These are phyloP conservation scores for Yarrowia sp. DNA, from an alignment of 805 yeast species.

Conservation along the genomic window DNA sequence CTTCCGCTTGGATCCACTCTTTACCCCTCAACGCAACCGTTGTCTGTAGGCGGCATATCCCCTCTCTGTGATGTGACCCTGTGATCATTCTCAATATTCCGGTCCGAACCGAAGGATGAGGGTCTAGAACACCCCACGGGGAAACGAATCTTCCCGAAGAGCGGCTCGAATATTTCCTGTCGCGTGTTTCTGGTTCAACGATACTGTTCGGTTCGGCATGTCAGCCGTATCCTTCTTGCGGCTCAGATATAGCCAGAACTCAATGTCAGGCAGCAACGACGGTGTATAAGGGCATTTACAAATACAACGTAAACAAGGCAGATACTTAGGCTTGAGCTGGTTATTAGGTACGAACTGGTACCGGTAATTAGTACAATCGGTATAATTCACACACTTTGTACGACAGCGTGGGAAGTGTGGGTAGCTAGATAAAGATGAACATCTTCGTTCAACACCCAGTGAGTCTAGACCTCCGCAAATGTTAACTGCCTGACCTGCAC, in stretches of 20 bases:
- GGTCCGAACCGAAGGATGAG: background rate
- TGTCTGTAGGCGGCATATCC: background rate
- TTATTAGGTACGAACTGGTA: too few species aligned
- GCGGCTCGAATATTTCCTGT: background rate
- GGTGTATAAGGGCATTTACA: too few species aligned
- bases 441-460: too few species aligned
- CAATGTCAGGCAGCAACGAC: too few species aligned
- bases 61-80: background rate
- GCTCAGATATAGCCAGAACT: background rate
- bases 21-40: background rate
- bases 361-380: too few species aligned
- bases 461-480: too few species aligned
- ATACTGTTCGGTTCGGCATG: background rate
- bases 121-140: background rate
- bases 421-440: too few species aligned
- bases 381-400: too few species aligned
- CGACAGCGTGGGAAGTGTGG: too few species aligned
- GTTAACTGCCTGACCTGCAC: too few species aligned
- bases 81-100: background rate
- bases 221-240: background rate
- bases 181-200: background rate
- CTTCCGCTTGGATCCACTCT: background rate
- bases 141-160: background rate
- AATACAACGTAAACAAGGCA: too few species aligned
- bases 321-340: too few species aligned